Evolutionary conservation across 768 basidiomycete genomes (phyloP).

Genomic region (Boletus rubropictus): DNA sequence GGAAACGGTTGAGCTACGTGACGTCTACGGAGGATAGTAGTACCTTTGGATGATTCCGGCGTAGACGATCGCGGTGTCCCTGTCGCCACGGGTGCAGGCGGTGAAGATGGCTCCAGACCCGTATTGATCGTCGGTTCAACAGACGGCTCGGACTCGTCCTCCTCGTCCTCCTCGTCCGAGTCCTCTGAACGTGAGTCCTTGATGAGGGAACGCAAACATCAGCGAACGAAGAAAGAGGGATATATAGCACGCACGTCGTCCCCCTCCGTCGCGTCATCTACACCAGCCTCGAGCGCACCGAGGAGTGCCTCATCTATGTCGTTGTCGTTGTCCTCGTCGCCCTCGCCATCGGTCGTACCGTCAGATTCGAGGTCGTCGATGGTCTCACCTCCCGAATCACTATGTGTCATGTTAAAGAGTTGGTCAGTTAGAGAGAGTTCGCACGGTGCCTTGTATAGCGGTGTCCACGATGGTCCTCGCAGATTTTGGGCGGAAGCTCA

Average conservation of each 20-base stretch:
- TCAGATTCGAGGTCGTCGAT: slow-evolving; percentile 59
- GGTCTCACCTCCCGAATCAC: slow-evolving; percentile 61
- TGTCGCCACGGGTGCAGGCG: slow-evolving; percentile 25
- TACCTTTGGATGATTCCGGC: slow-evolving; percentile 35
- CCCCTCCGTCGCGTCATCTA: slow-evolving; percentile 62
- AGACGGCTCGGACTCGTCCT: slow-evolving; percentile 41
- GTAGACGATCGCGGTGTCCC: slow-evolving; percentile 25
- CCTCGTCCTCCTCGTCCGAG: slow-evolving; percentile 53
- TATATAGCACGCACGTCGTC: slow-evolving; percentile 53
- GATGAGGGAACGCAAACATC: slow-evolving; percentile 3
- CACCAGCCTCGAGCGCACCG: slow-evolving; percentile 48
- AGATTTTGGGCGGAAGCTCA: slow-evolving; percentile 90
- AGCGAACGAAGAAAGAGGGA: slow-evolving; percentile 1
- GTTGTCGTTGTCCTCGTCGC: slow-evolving; percentile 42
- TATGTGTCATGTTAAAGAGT: slow-evolving; percentile 38
- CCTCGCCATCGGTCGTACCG: slow-evolving; percentile 35
- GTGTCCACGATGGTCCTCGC: slow-evolving; percentile 79
- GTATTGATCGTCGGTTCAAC: slow-evolving; percentile 27
- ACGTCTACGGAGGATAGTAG: background rate
- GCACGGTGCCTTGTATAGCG: slow-evolving; percentile 20
- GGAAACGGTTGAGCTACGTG: slow-evolving; percentile 15
- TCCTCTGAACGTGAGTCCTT: slow-evolving; percentile 60
- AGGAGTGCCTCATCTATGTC: slow-evolving; percentile 59
- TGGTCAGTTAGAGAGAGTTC: slow-evolving; percentile 18
- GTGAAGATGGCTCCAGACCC: slow-evolving; percentile 26